Evolutionary conservation across 2,329 filamentous ascomycete species (phyloP), one percentile per base, ranked within the genome.

Genomic region (Helicocarpus griseus): DNA sequence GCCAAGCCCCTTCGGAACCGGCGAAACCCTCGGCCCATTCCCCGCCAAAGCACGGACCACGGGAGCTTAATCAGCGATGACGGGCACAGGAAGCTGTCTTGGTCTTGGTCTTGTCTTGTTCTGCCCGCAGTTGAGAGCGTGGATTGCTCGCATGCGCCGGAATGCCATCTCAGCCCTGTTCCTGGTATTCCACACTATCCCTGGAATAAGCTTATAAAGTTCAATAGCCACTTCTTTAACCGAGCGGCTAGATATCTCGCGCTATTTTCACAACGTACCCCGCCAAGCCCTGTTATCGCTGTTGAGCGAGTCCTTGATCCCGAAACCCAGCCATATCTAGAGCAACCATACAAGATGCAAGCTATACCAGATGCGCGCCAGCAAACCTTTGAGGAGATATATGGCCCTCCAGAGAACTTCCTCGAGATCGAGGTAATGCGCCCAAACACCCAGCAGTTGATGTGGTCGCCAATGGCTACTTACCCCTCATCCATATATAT

Each of bases 341-440:
- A 24, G 58, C 7, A 44, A 13, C 45, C 31, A 36, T 47, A 31
- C 47, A 41, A 38, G 14, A 83, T 83, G 80, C 79, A 83, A 69
- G 77, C 79, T 53, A 74, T 83, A 61, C 80, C 81, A 44, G 79
- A 82, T 58, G 73, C 86, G 60, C 87, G 90, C 63, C 83, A 87
- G 73, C 93, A 98, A 77, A 93, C 86, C 66, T 97, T 96, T 67
- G 93, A 98, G 73, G 93, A 98, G 78, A 95, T 97, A 69, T 98
- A 98, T 71, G 93, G 90, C 13, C 89, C 91, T 45, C 93, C 93
- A 5, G 93, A 98, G 78, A 98, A 98, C 77, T 96, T 97, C 68
- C 81, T 98, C 50, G 93, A 98, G 77, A 95, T 98, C 58, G 93
- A 98, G 78, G 90, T 56, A 55, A 29, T 45, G 48, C 29, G 40